Percentiles rank a stretch among this genome's conserved stretches.
phyloP scores from a whole-genome alignment of 169 alveolate genomes.

The Babesia caballi region DNA sequence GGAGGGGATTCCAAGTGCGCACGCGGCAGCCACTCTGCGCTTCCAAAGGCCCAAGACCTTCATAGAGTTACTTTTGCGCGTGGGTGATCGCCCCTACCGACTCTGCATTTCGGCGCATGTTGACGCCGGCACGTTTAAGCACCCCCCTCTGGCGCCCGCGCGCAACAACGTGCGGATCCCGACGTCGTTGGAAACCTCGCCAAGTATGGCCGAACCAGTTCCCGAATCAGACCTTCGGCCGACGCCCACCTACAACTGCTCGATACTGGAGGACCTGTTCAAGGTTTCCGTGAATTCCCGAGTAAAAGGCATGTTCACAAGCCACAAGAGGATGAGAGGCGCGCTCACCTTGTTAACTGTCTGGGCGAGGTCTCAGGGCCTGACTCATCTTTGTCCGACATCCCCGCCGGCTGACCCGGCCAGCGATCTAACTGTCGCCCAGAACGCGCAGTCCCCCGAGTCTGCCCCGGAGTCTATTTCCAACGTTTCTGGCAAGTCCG shows the following conservation, averaged over 20 bases:
- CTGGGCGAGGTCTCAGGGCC: slow-evolving; percentile 6
- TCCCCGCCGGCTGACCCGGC: not conserved
- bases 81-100: not conserved
- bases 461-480: not conserved
- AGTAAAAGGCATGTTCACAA: not conserved
- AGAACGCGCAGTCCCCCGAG: not conserved
- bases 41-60: not conserved
- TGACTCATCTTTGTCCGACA: not conserved
- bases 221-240: slow-evolving; percentile 2
- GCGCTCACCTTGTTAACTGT: slow-evolving; percentile 7
- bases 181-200: not conserved
- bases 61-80: not conserved
- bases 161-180: slow-evolving; percentile 16
- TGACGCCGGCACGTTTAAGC: not conserved
- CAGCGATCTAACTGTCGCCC: not conserved
- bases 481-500: not conserved
- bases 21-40: not conserved
- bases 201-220: too few species aligned
- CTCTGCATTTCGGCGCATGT: not conserved
- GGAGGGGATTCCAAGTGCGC: not conserved
- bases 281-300: not conserved
- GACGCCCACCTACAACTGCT: slow-evolving; percentile 19
- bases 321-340: not conserved
- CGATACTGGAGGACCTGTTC: slow-evolving; percentile 14
- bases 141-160: not conserved